Conservation (phyloP, 768 basidiomycete species). For the Goffeauzyma gilvescens region DNA sequence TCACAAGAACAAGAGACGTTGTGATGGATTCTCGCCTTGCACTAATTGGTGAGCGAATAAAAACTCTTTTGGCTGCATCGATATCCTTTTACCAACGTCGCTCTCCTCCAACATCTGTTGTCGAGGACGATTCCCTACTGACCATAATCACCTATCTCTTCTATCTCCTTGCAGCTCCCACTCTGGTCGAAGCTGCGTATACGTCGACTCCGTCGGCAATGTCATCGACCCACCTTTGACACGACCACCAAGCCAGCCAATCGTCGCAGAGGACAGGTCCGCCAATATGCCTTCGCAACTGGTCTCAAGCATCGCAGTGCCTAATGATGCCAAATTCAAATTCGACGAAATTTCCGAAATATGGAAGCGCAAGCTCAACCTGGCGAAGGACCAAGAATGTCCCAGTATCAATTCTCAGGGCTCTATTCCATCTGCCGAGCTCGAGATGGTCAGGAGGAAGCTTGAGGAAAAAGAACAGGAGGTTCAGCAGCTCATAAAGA, state of each 20-base stretch:
- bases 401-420: neutral
- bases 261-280: too few relatives aligned
- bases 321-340: too few relatives aligned
- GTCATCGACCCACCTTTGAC: constrained; percentile 27
- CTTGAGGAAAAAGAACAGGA: neutral
- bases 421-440: neutral
- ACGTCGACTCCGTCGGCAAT: constrained; percentile 28
- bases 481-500: neutral
- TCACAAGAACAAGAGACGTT: constrained; percentile 32
- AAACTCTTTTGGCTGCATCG: too few relatives aligned
- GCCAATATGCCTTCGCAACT: too few relatives aligned
- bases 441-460: neutral
- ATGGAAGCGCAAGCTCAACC: too few relatives aligned
- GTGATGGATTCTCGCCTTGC: constrained; percentile 31
- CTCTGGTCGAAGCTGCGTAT: constrained; percentile 26
- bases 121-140: neutral
- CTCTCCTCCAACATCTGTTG: neutral
- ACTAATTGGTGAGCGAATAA: constrained; percentile 18
- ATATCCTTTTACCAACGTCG: neutral
- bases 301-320: too few relatives aligned
- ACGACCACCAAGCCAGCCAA: too few relatives aligned
- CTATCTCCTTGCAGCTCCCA: constrained; percentile 17
- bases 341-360: too few relatives aligned
- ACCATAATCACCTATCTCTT: neutral
- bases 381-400: constrained; percentile 3